Evolutionary conservation across 306 rosid genomes (phyloP).

Genomic region (Morella rubra): DNA sequence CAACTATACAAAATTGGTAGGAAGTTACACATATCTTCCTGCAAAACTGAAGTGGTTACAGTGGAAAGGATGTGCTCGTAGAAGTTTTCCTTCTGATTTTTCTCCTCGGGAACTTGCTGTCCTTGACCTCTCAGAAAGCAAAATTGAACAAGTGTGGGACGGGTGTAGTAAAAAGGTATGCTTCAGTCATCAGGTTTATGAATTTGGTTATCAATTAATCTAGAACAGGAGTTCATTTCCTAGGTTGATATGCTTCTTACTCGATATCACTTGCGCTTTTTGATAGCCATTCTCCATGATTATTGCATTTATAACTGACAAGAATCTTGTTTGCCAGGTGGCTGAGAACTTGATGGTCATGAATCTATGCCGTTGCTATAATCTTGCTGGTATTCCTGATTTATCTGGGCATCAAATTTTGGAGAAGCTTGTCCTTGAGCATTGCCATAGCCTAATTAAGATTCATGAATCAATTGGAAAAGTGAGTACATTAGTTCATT

Average conservation of each 20-base stretch:
- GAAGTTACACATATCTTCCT: constrained; percentile 43
- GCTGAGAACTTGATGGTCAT: constrained; percentile 46
- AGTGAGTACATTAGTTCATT: constrained; percentile 37
- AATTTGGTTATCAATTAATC: constrained; percentile 2
- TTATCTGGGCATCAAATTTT: constrained; percentile 43
- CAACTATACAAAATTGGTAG: constrained; percentile 49
- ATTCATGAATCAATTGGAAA: constrained; percentile 56
- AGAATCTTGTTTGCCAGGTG: constrained; percentile 37
- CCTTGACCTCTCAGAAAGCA: constrained; percentile 58
- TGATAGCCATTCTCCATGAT: not conserved
- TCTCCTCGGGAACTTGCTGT: constrained; percentile 49
- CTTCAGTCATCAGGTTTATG: constrained; percentile 6
- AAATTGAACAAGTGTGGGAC: constrained; percentile 39
- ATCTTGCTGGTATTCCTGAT: constrained; percentile 49
- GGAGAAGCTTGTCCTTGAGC: constrained; percentile 50
- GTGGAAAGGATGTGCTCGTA: constrained; percentile 63
- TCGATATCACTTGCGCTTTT: not conserved
- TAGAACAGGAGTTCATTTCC: not conserved
- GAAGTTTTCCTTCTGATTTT: constrained; percentile 38
- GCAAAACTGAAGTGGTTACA: constrained; percentile 61
- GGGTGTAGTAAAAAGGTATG: constrained; percentile 28
- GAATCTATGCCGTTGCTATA: constrained; percentile 42
- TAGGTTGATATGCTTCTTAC: not conserved
- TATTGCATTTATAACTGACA: not conserved
- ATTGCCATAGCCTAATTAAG: constrained; percentile 36